Evolutionary conservation across 129 eudicot species (phyloP).

Genomic region (Arctium lappa): DNA sequence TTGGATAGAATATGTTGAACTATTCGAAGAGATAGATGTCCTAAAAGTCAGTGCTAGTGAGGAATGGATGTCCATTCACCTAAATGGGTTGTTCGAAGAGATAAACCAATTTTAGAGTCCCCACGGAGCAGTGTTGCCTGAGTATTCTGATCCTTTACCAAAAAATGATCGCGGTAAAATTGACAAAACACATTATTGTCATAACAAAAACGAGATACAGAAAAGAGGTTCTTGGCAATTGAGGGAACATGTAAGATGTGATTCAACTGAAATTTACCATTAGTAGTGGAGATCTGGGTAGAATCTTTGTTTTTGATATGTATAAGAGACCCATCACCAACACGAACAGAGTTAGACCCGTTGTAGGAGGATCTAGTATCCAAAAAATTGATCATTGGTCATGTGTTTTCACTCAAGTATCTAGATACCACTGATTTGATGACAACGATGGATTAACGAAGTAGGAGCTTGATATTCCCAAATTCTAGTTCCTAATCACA

Average conservation of each 20-base stretch:
- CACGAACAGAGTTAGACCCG: background rate
- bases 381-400: background rate
- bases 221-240: background rate
- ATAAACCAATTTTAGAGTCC: too few species aligned
- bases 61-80: too few species aligned
- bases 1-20: too few species aligned
- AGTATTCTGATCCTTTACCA: too few species aligned
- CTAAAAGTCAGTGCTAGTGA: too few species aligned
- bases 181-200: background rate
- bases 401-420: background rate
- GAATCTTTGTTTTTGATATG: background rate
- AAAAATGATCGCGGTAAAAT: too few species aligned
- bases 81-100: too few species aligned
- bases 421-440: background rate
- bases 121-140: too few species aligned
- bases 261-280: background rate
- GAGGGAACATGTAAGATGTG: slow-evolving; percentile 6
- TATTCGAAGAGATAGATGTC: too few species aligned
- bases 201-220: background rate
- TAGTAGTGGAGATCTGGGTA: background rate
- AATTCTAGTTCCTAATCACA: too few species aligned
- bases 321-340: background rate
- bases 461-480: too few species aligned
- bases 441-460: too few species aligned
- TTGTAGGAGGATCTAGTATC: background rate